These are phyloP conservation scores for Pelomyxa schiedti DNA, from an alignment of 78 protist species.

Conservation along the genomic window DNA sequence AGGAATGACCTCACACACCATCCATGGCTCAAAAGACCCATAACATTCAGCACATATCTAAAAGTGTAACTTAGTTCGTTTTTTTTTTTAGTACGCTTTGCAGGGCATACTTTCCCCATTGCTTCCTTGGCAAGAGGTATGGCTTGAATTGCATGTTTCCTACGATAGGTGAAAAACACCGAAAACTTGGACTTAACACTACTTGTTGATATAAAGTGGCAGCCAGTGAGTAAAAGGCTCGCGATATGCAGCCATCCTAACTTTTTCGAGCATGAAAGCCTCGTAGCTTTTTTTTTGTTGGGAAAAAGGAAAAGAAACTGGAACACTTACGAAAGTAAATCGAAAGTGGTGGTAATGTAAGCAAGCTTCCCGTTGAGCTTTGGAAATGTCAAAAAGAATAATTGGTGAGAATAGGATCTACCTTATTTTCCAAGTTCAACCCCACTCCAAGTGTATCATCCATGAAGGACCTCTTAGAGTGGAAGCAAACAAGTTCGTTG, in stretches of 20 bases:
- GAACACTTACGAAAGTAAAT: background rate
- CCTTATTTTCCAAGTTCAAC: no score
- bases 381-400: background rate
- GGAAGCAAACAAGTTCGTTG: constrained; percentile 11
- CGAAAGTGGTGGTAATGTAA: background rate
- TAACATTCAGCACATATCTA: background rate
- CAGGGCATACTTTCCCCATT: no score
- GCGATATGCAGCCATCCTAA: constrained; percentile 3
- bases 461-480: background rate
- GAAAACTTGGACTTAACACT: background rate
- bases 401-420: no score
- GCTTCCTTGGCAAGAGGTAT: no score
- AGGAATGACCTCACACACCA: constrained; percentile 3
- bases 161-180: constrained; percentile 1
- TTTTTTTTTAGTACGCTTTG: no score
- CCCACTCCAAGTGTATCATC: constrained; percentile 16
- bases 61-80: background rate
- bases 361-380: background rate
- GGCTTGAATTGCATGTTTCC: no score
- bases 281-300: background rate
- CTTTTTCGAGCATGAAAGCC: background rate
- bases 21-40: background rate
- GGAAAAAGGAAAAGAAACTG: background rate
- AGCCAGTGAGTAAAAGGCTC: constrained; percentile 24
- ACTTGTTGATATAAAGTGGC: constrained; percentile 7